Evolutionary conservation across 345 rosid genomes (phyloP).

Genomic region (Eucalyptus polyanthemos): DNA sequence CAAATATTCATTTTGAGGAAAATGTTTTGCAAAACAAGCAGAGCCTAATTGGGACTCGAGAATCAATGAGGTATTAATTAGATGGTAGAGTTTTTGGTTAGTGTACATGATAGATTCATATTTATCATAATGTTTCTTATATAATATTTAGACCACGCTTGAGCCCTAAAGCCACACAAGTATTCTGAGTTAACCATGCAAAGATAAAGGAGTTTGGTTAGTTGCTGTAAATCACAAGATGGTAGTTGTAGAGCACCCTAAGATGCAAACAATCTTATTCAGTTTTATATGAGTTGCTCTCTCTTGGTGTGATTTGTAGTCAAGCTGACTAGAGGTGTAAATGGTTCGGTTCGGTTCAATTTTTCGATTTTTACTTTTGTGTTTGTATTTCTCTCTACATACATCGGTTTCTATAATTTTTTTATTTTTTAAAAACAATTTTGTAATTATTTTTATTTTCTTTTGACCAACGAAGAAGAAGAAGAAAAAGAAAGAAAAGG

Average conservation of each 20-base stretch:
- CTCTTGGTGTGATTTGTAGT: rapidly evolving
- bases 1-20: not conserved
- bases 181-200: not conserved
- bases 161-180: too few relatives aligned
- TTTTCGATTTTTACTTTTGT: too few relatives aligned
- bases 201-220: not conserved
- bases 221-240: not conserved
- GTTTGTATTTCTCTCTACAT: too few relatives aligned
- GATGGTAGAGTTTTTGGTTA: too few relatives aligned
- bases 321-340: not conserved
- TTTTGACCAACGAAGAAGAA: too few relatives aligned
- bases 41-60: not conserved
- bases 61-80: too few relatives aligned
- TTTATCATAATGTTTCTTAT: too few relatives aligned
- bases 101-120: rapidly evolving
- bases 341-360: rapidly evolving
- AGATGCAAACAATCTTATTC: not conserved
- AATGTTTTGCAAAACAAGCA: too few relatives aligned
- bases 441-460: too few relatives aligned
- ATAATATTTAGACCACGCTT: rapidly evolving
- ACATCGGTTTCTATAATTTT: too few relatives aligned
- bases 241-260: not conserved
- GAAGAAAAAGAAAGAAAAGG: too few relatives aligned
- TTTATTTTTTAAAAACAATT: too few relatives aligned
- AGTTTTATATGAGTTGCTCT: not conserved